Base-by-base conservation (phyloP, 2,329 filamentous ascomycete genomes). In the Colletotrichum agaves region DNA sequence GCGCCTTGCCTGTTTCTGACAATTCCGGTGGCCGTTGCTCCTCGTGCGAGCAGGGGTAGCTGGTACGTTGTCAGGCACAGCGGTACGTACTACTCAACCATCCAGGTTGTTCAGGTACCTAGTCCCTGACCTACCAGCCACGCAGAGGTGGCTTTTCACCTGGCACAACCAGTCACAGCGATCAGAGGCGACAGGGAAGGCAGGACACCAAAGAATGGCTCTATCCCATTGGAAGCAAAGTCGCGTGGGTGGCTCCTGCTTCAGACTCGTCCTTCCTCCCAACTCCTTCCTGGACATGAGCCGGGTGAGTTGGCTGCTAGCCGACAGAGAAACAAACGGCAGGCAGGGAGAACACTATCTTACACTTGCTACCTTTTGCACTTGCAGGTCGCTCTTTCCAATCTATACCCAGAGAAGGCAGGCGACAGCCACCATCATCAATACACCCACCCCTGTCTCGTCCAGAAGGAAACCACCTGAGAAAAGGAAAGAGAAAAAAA, bases 1-100 rank as follows among this genome's bases (percentile, higher is more conserved):
- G 44, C 62, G 62, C 66, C 33, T 56, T 66, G 41, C 66, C 62
- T 37, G 10, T 65, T 66, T 61, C 49, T 69, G 49, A 69, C 43
- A 61, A 46, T 61, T 69, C 66, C 50, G 66, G 66, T 61, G 66
- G 56, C 62, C 49, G 52, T 67, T 69, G 50, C 57, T 50, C 43
- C 64, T 63, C 44, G 39, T 17, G 43, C 44, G 21, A 39, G 43
- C 66, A 57, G 50, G 66, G 62, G 63, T 67, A 61, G 33, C 49
- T 17, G 5, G 62, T 61, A 61, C 49, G 21, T 61, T n/a, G 23
- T 56, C 62, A 69, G 56, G 62, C 50, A 58, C 49, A 43, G 10
- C 10, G 23, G 62, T 67, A 67, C 56, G 50, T 69, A 56, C 31
- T 7, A 3, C 5, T 46, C 61, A 55, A 49, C 61, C 59, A 23